Evolutionary conservation across 257 asterid species (phyloP).

Genomic region (Plantago elongata): DNA sequence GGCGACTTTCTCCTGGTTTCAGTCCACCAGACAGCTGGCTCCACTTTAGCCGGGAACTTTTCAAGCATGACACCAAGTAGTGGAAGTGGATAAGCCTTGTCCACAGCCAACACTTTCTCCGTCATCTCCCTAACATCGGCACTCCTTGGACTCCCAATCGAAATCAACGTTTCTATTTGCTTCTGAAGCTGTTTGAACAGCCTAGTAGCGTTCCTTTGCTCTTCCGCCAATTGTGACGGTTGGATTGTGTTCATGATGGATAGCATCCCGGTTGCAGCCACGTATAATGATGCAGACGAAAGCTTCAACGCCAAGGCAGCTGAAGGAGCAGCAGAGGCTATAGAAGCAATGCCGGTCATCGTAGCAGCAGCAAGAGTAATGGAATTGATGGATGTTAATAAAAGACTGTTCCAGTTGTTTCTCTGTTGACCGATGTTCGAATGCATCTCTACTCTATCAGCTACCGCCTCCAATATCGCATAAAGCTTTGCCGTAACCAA

Average conservation of each 20-base stretch:
- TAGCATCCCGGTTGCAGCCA: slow-evolving; percentile 46
- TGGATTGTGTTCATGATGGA: slow-evolving; percentile 51
- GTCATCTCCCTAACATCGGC: slow-evolving; percentile 42
- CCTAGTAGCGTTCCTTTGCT: slow-evolving; percentile 63
- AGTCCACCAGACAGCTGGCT: slow-evolving; percentile 70
- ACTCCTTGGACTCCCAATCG: slow-evolving; percentile 29
- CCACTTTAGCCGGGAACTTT: slow-evolving; percentile 37
- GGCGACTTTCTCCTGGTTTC: slow-evolving; percentile 18
- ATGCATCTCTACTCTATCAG: slow-evolving; percentile 66
- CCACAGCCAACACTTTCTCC: slow-evolving; percentile 63
- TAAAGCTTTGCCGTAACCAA: slow-evolving; percentile 36
- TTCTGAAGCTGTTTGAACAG: slow-evolving; percentile 48
- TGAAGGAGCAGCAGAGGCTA: slow-evolving; percentile 20
- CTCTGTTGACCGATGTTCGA: slow-evolving; percentile 50
- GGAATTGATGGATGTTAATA: slow-evolving; percentile 43
- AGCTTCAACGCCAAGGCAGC: slow-evolving; percentile 28
- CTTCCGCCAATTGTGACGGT: slow-evolving; percentile 78
- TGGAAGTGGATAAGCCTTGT: slow-evolving; percentile 60
- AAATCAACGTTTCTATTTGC: slow-evolving; percentile 40
- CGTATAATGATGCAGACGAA: slow-evolving; percentile 39
- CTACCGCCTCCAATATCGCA: slow-evolving; percentile 46
- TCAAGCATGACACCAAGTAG: slow-evolving; percentile 45
- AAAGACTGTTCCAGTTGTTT: slow-evolving; percentile 44
- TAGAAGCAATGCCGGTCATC: slow-evolving; percentile 31
- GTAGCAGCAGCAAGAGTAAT: slow-evolving; percentile 37